Conservation (phyloP, 1,284 basidiomycete genomes). For the Cryptococcus sp. region DNA sequence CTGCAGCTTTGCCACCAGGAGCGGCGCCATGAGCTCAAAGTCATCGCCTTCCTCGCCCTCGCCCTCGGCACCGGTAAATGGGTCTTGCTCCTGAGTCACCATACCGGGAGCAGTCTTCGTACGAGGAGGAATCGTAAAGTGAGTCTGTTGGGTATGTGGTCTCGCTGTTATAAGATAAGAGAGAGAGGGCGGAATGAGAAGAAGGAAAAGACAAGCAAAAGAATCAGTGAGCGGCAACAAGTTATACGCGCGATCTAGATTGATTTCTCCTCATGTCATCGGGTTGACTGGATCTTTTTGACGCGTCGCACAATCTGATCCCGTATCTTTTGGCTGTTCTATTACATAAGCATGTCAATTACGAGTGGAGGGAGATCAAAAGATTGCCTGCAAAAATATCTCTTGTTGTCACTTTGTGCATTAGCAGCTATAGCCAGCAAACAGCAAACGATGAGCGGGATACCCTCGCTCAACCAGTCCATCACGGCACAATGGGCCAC, state of each 20-base stretch:
- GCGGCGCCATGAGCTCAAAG: slow-evolving; percentile 67
- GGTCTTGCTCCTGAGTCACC: slow-evolving; percentile 41
- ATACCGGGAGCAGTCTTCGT: slow-evolving; percentile 14
- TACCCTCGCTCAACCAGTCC: slow-evolving; percentile 41
- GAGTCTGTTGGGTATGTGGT: too few relatives aligned
- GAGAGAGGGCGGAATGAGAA: neutral
- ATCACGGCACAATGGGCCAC: slow-evolving; percentile 47
- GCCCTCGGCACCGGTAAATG: slow-evolving; percentile 35
- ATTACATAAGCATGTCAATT: neutral
- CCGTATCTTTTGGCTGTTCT: neutral
- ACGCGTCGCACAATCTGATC: neutral
- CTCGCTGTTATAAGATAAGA: neutral
- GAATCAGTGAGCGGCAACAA: slow-evolving; percentile 1
- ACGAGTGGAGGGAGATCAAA: neutral
- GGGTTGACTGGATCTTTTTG: neutral
- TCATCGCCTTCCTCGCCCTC: slow-evolving; percentile 59
- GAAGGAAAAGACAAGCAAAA: slow-evolving; percentile 1
- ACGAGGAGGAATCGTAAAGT: neutral
- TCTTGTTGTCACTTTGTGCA: too few relatives aligned
- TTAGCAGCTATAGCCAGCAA: too few relatives aligned
- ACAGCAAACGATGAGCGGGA: slow-evolving; percentile 24
- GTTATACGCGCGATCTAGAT: slow-evolving; percentile 1
- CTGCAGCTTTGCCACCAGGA: slow-evolving; percentile 79
- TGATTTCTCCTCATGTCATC: slow-evolving; percentile 1
- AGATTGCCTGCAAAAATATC: too few relatives aligned